Evolutionary conservation across 352 stramenopile species (phyloP), one percentile per base, ranked within the genome.

Genomic region (Phytophthora palmivora): DNA sequence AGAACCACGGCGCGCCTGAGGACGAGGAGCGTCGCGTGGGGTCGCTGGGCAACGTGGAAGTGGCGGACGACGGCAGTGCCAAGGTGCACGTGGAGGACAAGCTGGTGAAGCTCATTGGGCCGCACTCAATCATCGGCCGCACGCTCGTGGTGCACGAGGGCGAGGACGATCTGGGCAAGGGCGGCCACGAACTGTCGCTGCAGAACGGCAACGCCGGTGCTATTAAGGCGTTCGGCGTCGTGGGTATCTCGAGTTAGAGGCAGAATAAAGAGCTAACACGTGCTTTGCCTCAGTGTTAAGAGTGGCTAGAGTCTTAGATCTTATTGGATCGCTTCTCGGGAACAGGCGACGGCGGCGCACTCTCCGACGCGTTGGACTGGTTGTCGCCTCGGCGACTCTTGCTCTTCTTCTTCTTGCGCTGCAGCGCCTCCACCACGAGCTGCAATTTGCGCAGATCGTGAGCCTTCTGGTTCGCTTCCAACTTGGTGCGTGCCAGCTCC

Each of bases 61-160:
- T 88, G 46, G 65, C 72, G 46, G 95, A 97, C 24, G 82, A 97
- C 59, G 96, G 96, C 72, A 82, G 76, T 33, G 89, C 74, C 57
- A 87, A 85, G 61, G 88, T 99, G 38, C 79, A 98, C 69, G 89
- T 99, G 50, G 87, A 98, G 60, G 97, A 99, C 79, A 89, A 91
- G 54, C 79, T 98, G 49, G 89, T 99, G 49, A 98, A 99, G 77
- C 85, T 99, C 46, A 98, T 99, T 59, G 97, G 97, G 19, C 97
- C 97, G 19, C 96, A 99, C 84, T 99, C 95, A 28, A 94, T 99
- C 60, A 99, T 99, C 73, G 97, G 97, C 62, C 88, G 97, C 56
- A 98, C 93, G 42, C 80, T 99, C 45, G 88, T 98, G 53, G 71
- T 99, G 65, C 96, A 97, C 59, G 96, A 92, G 26, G 84, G 87